Conservation (phyloP, 2,329 filamentous ascomycete genomes). For the Pestalotiopsis fici region DNA sequence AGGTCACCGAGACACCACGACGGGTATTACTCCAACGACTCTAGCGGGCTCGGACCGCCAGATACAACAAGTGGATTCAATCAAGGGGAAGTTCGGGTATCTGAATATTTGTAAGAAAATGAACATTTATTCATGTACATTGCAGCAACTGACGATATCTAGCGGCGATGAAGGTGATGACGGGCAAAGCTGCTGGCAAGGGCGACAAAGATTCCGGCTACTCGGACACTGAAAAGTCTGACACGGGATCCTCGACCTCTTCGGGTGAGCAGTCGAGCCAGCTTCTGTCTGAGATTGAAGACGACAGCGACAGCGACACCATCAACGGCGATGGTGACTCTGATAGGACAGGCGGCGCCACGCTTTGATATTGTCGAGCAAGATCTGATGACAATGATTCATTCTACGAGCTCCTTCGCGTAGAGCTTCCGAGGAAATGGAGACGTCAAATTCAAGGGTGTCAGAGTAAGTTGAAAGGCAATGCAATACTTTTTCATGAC, state of each 20-base stretch:
- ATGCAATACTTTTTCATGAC: too few relatives aligned
- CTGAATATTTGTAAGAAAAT: neutral
- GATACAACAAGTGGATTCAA: neutral
- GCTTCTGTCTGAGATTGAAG: neutral
- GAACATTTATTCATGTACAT: neutral
- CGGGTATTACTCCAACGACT: slow-evolving; percentile 19
- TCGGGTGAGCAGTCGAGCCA: neutral
- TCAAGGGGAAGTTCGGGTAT: neutral
- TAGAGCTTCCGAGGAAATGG: neutral
- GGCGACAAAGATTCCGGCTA: neutral
- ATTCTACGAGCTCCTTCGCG: neutral
- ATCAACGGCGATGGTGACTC: neutral
- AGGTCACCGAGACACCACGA: slow-evolving; percentile 23
- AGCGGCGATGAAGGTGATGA: too few relatives aligned
- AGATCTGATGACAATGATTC: neutral
- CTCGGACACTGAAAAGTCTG: neutral
- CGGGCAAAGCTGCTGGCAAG: neutral
- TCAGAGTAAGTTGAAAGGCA: too few relatives aligned
- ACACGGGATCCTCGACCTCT: neutral
- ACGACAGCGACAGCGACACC: neutral
- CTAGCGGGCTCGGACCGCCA: neutral
- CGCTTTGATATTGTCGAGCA: neutral
- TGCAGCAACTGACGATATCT: neutral
- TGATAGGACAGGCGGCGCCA: neutral
- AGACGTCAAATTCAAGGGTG: too few relatives aligned